Evolutionary conservation across 352 stramenopile species (phyloP).

Genomic region (Globisporangium perplexum): DNA sequence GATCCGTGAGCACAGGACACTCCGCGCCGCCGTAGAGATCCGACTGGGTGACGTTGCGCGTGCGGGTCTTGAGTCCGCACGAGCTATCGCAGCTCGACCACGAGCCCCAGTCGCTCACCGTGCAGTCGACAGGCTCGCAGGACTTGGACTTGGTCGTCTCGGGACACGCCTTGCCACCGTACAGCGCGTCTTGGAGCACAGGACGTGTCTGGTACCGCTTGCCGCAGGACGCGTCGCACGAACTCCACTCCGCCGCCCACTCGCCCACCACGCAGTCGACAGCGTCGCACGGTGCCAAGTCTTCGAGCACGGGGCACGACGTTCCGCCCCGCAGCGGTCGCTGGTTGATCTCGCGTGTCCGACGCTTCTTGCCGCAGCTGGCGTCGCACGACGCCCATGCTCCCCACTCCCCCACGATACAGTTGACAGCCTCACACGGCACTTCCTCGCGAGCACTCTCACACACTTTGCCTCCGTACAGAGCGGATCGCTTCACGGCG

Average conservation of each 20-base stretch:
- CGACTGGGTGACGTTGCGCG: conserved; percentile 24
- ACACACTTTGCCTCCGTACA: conserved; percentile 35
- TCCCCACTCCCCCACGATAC: conserved; percentile 31
- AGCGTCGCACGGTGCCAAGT: conserved; percentile 29
- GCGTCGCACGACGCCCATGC: conserved; percentile 37
- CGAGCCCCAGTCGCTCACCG: conserved; percentile 23
- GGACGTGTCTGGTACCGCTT: conserved; percentile 30
- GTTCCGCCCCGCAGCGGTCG: conserved; percentile 27
- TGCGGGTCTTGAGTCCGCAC: conserved; percentile 29
- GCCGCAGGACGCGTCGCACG: conserved; percentile 25
- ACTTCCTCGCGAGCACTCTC: conserved; percentile 23
- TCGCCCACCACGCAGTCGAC: conserved; percentile 34
- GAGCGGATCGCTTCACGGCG: conserved; percentile 16
- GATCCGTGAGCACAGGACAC: conserved; percentile 37
- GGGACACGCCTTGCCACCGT: conserved; percentile 29
- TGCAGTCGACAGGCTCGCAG: conserved; percentile 53
- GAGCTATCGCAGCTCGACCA: conserved; percentile 23
- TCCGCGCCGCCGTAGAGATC: conserved; percentile 47
- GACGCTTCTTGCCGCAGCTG: conserved; percentile 32
- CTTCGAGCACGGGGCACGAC: conserved; percentile 26
- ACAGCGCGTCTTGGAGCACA: conserved; percentile 24
- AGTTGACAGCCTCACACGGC: conserved; percentile 43
- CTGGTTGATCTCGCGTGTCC: conserved; percentile 23
- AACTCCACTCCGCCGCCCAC: conserved; percentile 27
- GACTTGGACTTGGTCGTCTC: conserved; percentile 22